Evolutionary conservation across 2,329 filamentous ascomycete species (phyloP).

Genomic region (Periconia sp.): DNA sequence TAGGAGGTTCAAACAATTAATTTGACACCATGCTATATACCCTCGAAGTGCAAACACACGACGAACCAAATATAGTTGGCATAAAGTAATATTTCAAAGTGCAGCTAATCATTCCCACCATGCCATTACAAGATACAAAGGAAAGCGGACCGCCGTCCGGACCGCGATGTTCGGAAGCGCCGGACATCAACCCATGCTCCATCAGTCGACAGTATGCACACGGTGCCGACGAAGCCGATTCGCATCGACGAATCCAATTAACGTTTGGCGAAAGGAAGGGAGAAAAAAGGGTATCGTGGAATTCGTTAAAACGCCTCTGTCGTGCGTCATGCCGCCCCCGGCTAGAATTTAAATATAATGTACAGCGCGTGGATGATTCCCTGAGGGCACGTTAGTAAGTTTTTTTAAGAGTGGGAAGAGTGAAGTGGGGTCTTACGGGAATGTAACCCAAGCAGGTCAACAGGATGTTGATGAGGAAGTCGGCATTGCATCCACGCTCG

Average conservation of each 20-base stretch:
- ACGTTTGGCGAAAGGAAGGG: slow-evolving; percentile 14
- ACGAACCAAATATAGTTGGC: too few species aligned
- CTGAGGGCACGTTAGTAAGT: slow-evolving; percentile 24
- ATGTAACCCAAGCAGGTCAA: slow-evolving; percentile 68
- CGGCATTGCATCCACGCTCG: slow-evolving; percentile 85
- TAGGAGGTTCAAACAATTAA: neutral
- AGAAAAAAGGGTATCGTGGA: slow-evolving; percentile 46
- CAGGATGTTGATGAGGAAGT: slow-evolving; percentile 91
- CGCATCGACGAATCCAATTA: too few species aligned
- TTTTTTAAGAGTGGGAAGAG: neutral
- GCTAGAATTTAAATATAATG: slow-evolving; percentile 89
- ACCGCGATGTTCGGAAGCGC: too few species aligned
- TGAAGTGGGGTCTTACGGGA: slow-evolving; percentile 55
- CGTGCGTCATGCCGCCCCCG: slow-evolving; percentile 12
- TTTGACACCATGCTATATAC: slow-evolving; percentile 12
- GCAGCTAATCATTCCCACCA: too few species aligned
- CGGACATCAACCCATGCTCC: too few species aligned
- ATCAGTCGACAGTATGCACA: too few species aligned
- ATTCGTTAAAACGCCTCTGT: slow-evolving; percentile 15
- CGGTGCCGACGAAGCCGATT: too few species aligned
- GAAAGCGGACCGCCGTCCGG: too few species aligned
- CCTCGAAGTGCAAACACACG: too few species aligned
- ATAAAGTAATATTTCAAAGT: too few species aligned
- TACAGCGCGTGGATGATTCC: slow-evolving; percentile 92
- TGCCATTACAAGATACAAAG: too few species aligned